Conservation (phyloP, 202 grass and related monocot genomes). For the Dendrocalamus latiflorus region DNA sequence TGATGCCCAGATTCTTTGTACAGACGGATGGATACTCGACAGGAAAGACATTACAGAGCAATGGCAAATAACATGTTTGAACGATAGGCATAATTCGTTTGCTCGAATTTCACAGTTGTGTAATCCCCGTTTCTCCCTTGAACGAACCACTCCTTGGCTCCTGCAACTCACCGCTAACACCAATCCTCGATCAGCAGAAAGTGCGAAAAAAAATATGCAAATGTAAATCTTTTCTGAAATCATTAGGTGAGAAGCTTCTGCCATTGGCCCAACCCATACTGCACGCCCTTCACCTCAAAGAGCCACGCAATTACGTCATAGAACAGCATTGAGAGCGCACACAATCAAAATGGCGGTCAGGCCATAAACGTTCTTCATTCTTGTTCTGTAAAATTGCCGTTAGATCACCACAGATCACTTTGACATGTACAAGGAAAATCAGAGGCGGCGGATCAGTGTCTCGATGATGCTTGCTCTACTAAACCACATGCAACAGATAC, state of each 20-base stretch:
- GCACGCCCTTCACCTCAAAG: background rate
- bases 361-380: conserved; percentile 3
- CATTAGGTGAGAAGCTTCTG: background rate
- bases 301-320: no score
- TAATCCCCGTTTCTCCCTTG: background rate
- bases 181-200: background rate
- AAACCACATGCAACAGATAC: conserved; percentile 17
- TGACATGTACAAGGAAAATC: conserved; percentile 45
- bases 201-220: background rate
- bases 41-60: background rate
- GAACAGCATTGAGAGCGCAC: background rate
- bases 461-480: conserved; percentile 25
- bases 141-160: background rate
- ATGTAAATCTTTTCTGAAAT: background rate
- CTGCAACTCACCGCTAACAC: background rate
- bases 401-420: conserved; percentile 29
- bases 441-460: conserved; percentile 17
- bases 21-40: background rate
- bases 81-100: background rate
- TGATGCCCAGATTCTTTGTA: background rate
- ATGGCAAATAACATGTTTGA: background rate
- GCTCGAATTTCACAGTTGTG: background rate
- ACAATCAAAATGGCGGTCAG: background rate
- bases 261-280: background rate
- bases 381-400: conserved; percentile 31